phyloP scores from a whole-genome alignment of 108 stramenopile species.

The Fragilariopsis cylindrus region DNA sequence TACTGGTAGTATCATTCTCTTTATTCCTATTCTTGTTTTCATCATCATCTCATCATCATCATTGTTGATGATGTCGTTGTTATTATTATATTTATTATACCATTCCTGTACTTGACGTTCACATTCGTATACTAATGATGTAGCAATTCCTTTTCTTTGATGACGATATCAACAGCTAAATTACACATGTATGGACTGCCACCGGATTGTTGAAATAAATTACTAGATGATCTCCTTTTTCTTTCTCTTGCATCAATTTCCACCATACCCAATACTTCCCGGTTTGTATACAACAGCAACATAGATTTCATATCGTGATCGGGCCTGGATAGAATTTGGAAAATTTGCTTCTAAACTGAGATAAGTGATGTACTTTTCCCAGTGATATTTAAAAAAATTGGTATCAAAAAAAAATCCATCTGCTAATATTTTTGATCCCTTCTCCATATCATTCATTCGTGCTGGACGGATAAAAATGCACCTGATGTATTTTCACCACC shows the following conservation, averaged over 20 bases:
- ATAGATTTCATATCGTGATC: slow-evolving; percentile 50
- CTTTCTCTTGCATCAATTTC: slow-evolving; percentile 58
- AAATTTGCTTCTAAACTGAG: slow-evolving; percentile 62
- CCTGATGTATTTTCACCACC: background rate
- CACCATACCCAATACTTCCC: slow-evolving; percentile 61
- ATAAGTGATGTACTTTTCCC: slow-evolving; percentile 60
- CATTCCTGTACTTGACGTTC: slow-evolving; percentile 49
- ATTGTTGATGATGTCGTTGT: background rate
- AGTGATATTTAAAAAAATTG: slow-evolving; percentile 64
- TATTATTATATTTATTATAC: background rate
- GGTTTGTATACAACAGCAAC: slow-evolving; percentile 54
- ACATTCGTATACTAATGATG: slow-evolving; percentile 49
- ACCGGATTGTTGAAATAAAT: slow-evolving; percentile 16
- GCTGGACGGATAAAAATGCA: slow-evolving; percentile 26
- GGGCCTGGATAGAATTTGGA: slow-evolving; percentile 29
- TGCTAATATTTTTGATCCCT: slow-evolving; percentile 60
- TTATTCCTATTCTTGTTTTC: background rate
- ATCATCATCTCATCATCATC: background rate
- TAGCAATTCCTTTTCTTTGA: slow-evolving; percentile 63
- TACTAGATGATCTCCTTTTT: slow-evolving; percentile 9
- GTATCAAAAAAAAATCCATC: slow-evolving; percentile 68
- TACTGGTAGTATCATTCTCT: background rate
- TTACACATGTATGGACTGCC: slow-evolving; percentile 80
- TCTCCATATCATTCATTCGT: slow-evolving; percentile 42
- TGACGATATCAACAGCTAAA: slow-evolving; percentile 62